Evolutionary conservation across 768 basidiomycete species (phyloP).

Genomic region (Boletellus ananas): DNA sequence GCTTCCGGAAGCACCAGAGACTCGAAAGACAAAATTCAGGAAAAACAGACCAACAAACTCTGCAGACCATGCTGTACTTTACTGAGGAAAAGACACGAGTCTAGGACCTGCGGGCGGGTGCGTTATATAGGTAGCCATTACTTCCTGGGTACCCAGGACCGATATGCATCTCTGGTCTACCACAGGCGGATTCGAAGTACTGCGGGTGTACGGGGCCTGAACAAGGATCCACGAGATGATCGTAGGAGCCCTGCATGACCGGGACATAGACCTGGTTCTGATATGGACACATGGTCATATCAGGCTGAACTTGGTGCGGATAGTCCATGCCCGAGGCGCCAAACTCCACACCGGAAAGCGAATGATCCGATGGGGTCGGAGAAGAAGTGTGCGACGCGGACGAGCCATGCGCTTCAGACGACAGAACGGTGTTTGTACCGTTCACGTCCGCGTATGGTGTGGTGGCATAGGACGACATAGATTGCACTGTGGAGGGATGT

Average conservation of each 20-base stretch:
- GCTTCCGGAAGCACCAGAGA: conserved; percentile 12
- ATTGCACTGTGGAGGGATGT: conserved; percentile 3
- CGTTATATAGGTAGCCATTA: conserved; percentile 11
- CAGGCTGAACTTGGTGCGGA: neutral
- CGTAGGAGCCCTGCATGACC: conserved; percentile 10
- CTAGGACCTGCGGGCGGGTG: conserved; percentile 8
- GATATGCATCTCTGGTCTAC: conserved; percentile 12
- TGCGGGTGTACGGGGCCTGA: conserved; percentile 14
- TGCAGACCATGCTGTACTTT: conserved; percentile 2
- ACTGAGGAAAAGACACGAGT: neutral
- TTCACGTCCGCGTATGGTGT: conserved; percentile 13
- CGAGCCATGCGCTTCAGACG: conserved; percentile 20
- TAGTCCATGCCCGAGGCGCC: conserved; percentile 2
- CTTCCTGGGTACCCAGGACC: conserved; percentile 10
- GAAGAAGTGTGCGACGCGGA: conserved; percentile 18
- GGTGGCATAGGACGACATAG: conserved; percentile 8
- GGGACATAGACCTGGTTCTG: conserved; percentile 3
- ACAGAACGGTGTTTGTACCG: conserved; percentile 8
- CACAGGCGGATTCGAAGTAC: conserved; percentile 7
- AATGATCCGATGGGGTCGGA: conserved; percentile 23
- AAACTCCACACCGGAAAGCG: conserved; percentile 14
- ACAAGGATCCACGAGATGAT: conserved; percentile 5
- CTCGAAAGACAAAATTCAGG: conserved; percentile 5
- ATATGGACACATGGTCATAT: conserved; percentile 2
- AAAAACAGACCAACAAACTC: neutral